Evolutionary conservation across 1,284 basidiomycete species (phyloP).

Genomic region (Irpex sp.): DNA sequence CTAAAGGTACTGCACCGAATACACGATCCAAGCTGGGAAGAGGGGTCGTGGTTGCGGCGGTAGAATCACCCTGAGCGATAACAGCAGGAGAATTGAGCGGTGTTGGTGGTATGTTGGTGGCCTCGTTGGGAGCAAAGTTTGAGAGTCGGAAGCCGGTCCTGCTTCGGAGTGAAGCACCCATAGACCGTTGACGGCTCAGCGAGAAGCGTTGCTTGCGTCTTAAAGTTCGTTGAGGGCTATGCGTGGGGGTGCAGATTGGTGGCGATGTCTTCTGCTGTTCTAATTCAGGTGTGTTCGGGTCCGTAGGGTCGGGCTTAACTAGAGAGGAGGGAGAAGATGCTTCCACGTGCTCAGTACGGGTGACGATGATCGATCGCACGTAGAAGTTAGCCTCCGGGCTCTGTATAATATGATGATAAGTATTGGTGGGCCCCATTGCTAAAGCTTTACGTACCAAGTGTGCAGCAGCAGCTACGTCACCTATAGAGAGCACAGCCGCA

Average conservation of each 20-base stretch:
- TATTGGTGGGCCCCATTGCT: neutral
- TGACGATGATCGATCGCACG: slow-evolving; percentile 4
- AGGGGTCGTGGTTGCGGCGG: neutral
- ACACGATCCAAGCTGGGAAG: slow-evolving; percentile 15
- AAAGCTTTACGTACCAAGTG: slow-evolving; percentile 3
- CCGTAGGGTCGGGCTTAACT: neutral
- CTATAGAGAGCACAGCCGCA: slow-evolving; percentile 8
- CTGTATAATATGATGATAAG: neutral
- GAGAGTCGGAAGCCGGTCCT: slow-evolving; percentile 16
- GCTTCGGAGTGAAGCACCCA: slow-evolving; percentile 31
- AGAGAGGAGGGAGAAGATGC: neutral
- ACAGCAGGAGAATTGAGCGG: neutral
- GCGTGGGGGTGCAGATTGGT: neutral
- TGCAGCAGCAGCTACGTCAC: neutral
- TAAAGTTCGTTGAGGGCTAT: slow-evolving; percentile 28
- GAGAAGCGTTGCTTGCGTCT: slow-evolving; percentile 34
- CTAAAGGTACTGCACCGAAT: slow-evolving; percentile 37
- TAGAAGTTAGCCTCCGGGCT: slow-evolving; percentile 4
- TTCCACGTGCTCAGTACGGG: neutral
- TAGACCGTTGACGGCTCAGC: slow-evolving; percentile 33
- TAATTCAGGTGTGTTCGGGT: neutral
- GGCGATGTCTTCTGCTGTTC: neutral
- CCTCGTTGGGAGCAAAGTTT: slow-evolving; percentile 14
- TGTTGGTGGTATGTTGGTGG: neutral
- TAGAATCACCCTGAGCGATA: neutral